Percentiles rank a stretch among this genome's conserved stretches.
These are phyloP conservation scores for Leucocoprinus leucothites DNA, from an alignment of 768 basidiomycete species.

Conservation along the genomic window DNA sequence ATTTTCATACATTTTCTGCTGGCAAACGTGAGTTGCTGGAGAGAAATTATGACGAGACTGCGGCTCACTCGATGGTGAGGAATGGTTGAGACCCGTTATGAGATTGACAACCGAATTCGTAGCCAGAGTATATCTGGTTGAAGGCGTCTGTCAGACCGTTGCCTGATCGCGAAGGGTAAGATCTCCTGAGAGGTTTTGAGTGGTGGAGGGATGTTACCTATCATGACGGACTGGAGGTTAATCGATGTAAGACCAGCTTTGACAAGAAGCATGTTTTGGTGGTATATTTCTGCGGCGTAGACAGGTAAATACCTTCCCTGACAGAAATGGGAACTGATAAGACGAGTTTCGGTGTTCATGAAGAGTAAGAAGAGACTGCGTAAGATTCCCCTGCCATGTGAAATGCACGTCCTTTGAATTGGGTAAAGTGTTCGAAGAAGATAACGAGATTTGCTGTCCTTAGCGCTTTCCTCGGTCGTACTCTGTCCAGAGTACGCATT, in stretches of 20 bases:
- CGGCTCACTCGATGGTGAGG: slow-evolving; percentile 42
- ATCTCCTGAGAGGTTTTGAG: background rate
- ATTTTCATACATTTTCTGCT: slow-evolving; percentile 53
- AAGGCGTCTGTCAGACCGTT: slow-evolving; percentile 64
- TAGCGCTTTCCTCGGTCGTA: slow-evolving; percentile 64
- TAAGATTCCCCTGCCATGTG: slow-evolving; percentile 78
- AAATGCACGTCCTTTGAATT: slow-evolving; percentile 66
- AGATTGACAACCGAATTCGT: slow-evolving; percentile 55
- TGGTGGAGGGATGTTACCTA: slow-evolving; percentile 39
- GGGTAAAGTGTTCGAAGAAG: slow-evolving; percentile 71
- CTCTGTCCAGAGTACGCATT: too few species aligned
- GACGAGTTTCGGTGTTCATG: background rate
- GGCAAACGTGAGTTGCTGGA: background rate
- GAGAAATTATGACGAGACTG: background rate
- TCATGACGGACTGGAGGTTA: slow-evolving; percentile 69
- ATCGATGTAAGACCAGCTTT: slow-evolving; percentile 53
- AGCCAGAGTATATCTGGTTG: slow-evolving; percentile 37
- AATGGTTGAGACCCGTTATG: too few species aligned
- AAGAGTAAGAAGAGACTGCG: slow-evolving; percentile 41
- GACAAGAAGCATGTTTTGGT: slow-evolving; percentile 58
- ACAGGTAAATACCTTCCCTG: slow-evolving; percentile 71
- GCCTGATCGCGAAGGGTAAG: slow-evolving; percentile 30
- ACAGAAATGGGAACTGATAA: slow-evolving; percentile 3
- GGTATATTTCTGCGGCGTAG: slow-evolving; percentile 75
- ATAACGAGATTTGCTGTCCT: slow-evolving; percentile 72